phyloP scores from a whole-genome alignment of 371 early-diverging fungal genomes.

The Blastocladiella emersonii region DNA sequence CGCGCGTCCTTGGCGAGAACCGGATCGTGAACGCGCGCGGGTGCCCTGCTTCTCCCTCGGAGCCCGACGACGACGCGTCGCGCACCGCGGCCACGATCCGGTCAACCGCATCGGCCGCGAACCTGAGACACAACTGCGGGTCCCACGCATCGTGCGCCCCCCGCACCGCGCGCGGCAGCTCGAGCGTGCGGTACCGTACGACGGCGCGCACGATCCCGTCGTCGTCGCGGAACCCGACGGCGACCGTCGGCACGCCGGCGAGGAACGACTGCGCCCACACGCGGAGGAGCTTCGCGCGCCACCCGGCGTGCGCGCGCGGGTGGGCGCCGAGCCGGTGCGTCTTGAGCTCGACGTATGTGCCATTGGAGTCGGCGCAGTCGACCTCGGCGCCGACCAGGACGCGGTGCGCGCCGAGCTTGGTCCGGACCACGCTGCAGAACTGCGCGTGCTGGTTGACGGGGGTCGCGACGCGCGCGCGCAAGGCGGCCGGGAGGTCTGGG shows the following conservation, averaged over 20 bases:
- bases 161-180: slow-evolving; percentile 65
- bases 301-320: slow-evolving; percentile 30
- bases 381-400: slow-evolving; percentile 85
- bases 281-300: slow-evolving; percentile 60
- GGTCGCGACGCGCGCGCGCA: slow-evolving; percentile 18
- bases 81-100: neutral
- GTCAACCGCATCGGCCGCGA: neutral
- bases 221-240: slow-evolving; percentile 76
- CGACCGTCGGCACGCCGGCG: slow-evolving; percentile 64
- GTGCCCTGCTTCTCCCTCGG: too few species aligned
- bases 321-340: slow-evolving; percentile 54
- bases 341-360: slow-evolving; percentile 72
- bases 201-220: slow-evolving; percentile 34
- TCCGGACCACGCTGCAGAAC: slow-evolving; percentile 72
- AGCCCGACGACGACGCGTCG: too few species aligned
- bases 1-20: too few species aligned
- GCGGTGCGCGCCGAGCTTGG: slow-evolving; percentile 48
- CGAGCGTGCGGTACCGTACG: slow-evolving; percentile 50
- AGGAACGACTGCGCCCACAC: slow-evolving; percentile 89
- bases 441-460: slow-evolving; percentile 69
- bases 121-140: slow-evolving; percentile 7
- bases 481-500: slow-evolving; percentile 14
- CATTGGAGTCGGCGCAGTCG: slow-evolving; percentile 51
- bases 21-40: too few species aligned
- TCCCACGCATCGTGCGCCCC: slow-evolving; percentile 43